Conservation (phyloP, 2,329 filamentous ascomycete species). For the Colletotrichum simmondsii region DNA sequence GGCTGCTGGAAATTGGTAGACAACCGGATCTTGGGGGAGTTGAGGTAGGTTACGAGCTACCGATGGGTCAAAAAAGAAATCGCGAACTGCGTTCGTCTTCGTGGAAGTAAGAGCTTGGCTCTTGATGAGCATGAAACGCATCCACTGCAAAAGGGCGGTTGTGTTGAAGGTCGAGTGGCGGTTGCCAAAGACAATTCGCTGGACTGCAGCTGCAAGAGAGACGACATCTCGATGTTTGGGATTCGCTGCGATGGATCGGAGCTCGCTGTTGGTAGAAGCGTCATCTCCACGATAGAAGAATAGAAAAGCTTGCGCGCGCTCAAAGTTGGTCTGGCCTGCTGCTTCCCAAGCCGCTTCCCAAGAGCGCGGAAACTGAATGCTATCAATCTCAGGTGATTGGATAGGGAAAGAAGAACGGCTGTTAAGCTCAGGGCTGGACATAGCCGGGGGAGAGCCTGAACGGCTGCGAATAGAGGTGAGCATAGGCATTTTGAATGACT, state of each 20-base stretch:
- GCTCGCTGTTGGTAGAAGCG: conserved; percentile 35
- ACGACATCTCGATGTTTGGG: conserved; percentile 38
- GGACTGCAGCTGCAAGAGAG: conserved; percentile 41
- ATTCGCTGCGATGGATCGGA: conserved; percentile 44
- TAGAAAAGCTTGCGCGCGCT: conserved; percentile 45
- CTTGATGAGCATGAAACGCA: conserved; percentile 48
- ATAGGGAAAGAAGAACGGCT: not conserved
- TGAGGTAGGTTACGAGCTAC: conserved; percentile 41
- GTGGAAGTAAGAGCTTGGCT: conserved; percentile 39
- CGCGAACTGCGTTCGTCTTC: conserved; percentile 39
- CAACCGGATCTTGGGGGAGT: conserved; percentile 37
- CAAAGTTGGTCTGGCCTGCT: conserved; percentile 38
- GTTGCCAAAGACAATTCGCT: conserved; percentile 40
- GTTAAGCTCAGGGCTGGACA: not conserved
- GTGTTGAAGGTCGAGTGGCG: conserved; percentile 42
- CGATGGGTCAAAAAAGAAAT: conserved; percentile 49
- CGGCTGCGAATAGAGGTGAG: not conserved
- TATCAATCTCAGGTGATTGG: not conserved
- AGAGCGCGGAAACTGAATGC: conserved; percentile 8
- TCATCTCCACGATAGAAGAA: conserved; percentile 42
- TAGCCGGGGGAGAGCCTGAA: not conserved
- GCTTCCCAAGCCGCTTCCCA: conserved; percentile 22
- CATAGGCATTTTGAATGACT: not conserved
- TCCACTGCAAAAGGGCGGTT: conserved; percentile 43
- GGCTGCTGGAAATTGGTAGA: conserved; percentile 41